These are phyloP conservation scores for Sherardia arvensis DNA, from an alignment of 257 asterid genomes.

Conservation along the genomic window DNA sequence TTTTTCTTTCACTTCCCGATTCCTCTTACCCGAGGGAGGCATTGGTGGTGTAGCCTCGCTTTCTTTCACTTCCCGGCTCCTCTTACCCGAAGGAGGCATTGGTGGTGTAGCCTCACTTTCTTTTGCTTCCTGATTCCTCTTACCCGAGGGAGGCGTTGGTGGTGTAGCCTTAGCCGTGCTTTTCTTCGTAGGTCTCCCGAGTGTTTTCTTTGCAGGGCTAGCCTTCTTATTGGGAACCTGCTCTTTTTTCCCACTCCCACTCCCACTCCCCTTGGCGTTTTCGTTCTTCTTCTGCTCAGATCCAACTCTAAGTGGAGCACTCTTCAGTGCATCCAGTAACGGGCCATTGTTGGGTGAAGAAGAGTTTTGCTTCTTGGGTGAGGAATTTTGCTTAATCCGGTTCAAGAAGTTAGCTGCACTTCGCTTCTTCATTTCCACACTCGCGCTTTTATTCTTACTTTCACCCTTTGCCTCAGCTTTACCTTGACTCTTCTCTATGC, in stretches of 20 bases:
- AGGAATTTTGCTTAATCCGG: slow-evolving; percentile 8
- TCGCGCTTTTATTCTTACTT: background rate
- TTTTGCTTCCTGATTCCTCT: slow-evolving; percentile 37
- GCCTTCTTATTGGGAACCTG: background rate
- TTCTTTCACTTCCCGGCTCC: slow-evolving; percentile 38
- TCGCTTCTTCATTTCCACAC: slow-evolving; percentile 2
- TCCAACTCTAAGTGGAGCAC: slow-evolving; percentile 2
- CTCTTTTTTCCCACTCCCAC: background rate
- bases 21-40: slow-evolving; percentile 28
- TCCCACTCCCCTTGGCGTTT: background rate
- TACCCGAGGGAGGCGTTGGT: slow-evolving; percentile 12
- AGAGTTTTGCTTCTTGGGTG: too few relatives aligned
- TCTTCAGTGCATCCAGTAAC: slow-evolving; percentile 5
- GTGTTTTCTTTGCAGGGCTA: slow-evolving; percentile 3
- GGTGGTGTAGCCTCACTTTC: slow-evolving; percentile 22
- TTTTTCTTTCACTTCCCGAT: slow-evolving; percentile 34
- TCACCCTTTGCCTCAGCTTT: slow-evolving; percentile 2
- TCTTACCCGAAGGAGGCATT: slow-evolving; percentile 20
- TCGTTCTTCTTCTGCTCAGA: slow-evolving; percentile 5
- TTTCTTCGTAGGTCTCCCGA: slow-evolving; percentile 4
- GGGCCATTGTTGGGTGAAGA: slow-evolving; percentile 1
- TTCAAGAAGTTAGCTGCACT: slow-evolving; percentile 7
- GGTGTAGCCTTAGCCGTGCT: background rate
- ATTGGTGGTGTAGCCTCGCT: slow-evolving; percentile 13
- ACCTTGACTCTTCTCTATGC: slow-evolving; percentile 3